A percentile compares a stretch with the other conserved stretches of the same genome.
Evolutionary conservation across 345 rosid species (phyloP).

Genomic region (Carallia pectinifolia): DNA sequence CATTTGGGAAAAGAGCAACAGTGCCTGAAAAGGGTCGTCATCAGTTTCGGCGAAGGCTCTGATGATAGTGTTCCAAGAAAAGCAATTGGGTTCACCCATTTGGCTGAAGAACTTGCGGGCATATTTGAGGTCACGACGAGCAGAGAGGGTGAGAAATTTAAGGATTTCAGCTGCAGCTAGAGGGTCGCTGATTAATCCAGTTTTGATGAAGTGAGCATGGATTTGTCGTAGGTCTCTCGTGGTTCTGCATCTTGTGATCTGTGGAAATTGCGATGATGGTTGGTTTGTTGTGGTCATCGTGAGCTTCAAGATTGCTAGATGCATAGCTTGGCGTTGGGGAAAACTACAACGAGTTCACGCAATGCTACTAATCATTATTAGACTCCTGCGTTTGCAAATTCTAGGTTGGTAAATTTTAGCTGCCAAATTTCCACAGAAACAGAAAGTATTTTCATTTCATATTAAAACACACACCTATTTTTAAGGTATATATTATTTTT

Average conservation of each 20-base stretch:
- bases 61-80: constrained; percentile 77
- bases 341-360: too few species aligned
- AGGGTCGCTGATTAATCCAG: constrained; percentile 54
- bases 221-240: constrained; percentile 48
- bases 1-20: constrained; percentile 50
- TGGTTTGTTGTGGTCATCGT: constrained; percentile 20
- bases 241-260: constrained; percentile 49
- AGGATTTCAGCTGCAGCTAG: constrained; percentile 71
- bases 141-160: constrained; percentile 45
- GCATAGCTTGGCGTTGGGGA: constrained; percentile 10
- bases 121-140: constrained; percentile 40
- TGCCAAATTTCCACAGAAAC: too few species aligned
- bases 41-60: constrained; percentile 52
- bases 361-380: too few species aligned
- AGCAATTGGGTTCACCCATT: constrained; percentile 59
- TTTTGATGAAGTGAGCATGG: constrained; percentile 67
- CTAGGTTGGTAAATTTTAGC: too few species aligned
- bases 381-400: too few species aligned
- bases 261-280: constrained; percentile 57
- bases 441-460: too few species aligned
- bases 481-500: too few species aligned
- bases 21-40: constrained; percentile 27
- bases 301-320: constrained; percentile 15
- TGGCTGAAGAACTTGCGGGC: constrained; percentile 48
- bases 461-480: too few species aligned